These are phyloP conservation scores for Voacanga thouarsii DNA, from an alignment of 257 asterid species.

Conservation along the genomic window DNA sequence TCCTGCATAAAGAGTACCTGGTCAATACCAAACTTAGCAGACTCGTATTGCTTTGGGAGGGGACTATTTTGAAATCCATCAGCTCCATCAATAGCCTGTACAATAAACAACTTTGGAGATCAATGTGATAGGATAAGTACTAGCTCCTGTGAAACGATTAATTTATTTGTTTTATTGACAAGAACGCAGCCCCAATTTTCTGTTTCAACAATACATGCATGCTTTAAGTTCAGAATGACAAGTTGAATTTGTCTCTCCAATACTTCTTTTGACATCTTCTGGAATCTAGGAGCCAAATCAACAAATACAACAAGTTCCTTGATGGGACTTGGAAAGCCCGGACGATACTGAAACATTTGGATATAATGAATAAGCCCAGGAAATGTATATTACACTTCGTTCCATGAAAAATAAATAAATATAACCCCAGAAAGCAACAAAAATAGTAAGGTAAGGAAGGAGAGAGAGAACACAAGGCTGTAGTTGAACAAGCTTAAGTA, in stretches of 20 bases:
- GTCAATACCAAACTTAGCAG: conserved; percentile 88
- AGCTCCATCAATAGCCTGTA: conserved; percentile 90
- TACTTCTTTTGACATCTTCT: conserved; percentile 78
- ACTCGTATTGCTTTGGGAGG: conserved; percentile 70
- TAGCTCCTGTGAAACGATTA: background rate
- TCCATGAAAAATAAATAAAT: too few relatives aligned
- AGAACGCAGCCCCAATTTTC: background rate
- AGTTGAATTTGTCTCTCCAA: conserved; percentile 74
- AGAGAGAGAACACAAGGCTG: background rate
- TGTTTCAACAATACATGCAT: conserved; percentile 39
- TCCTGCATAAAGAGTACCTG: conserved; percentile 48
- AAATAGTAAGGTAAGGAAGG: too few relatives aligned
- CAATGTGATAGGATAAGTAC: conserved; percentile 18
- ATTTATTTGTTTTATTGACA: background rate
- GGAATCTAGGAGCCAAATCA: conserved; percentile 94
- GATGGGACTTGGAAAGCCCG: conserved; percentile 68
- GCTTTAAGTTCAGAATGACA: conserved; percentile 63
- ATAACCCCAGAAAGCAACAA: too few relatives aligned
- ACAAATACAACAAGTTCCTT: conserved; percentile 76
- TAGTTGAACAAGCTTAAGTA: background rate
- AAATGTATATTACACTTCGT: background rate
- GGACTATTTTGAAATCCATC: conserved; percentile 91
- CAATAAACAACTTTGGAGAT: conserved; percentile 1
- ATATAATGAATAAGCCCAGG: conserved; percentile 1
- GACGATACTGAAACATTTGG: conserved; percentile 74